These are phyloP conservation scores for Euphrasia confusa DNA, from an alignment of 257 asterid species.

Conservation along the genomic window DNA sequence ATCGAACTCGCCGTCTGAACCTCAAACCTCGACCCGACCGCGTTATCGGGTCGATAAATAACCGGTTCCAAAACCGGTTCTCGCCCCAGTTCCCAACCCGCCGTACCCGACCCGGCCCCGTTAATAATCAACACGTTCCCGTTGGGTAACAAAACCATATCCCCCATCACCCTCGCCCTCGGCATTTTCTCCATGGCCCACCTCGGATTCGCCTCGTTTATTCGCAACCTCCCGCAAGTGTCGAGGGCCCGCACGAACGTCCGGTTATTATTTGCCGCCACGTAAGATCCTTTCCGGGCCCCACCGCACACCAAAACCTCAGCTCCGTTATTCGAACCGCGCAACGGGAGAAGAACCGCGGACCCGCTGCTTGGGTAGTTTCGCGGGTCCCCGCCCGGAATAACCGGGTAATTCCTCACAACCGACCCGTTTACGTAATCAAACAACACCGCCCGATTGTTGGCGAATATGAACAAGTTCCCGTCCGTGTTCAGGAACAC, in stretches of 20 bases:
- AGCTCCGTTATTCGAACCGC: background rate
- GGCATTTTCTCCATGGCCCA: slow-evolving; percentile 56
- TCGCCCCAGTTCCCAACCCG: slow-evolving; percentile 43
- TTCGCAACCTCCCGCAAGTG: slow-evolving; percentile 42
- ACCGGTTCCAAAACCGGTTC: slow-evolving; percentile 36
- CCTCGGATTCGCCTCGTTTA: slow-evolving; percentile 34
- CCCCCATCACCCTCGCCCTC: slow-evolving; percentile 46
- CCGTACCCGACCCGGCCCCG: slow-evolving; percentile 42
- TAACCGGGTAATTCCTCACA: slow-evolving; percentile 29
- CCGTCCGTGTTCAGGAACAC: slow-evolving; percentile 48
- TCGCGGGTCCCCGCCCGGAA: slow-evolving; percentile 56
- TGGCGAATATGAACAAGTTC: slow-evolving; percentile 47
- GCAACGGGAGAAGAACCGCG: slow-evolving; percentile 51
- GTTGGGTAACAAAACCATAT: slow-evolving; percentile 43
- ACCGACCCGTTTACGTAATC: slow-evolving; percentile 25
- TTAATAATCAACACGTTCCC: slow-evolving; percentile 41
- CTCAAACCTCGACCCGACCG: slow-evolving; percentile 36
- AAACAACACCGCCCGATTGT: slow-evolving; percentile 42
- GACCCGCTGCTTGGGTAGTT: slow-evolving; percentile 62
- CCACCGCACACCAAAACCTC: slow-evolving; percentile 43
- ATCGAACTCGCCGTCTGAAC: slow-evolving; percentile 23
- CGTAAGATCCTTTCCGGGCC: slow-evolving; percentile 30
- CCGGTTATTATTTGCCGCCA: slow-evolving; percentile 20
- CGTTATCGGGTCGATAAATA: slow-evolving; percentile 30
- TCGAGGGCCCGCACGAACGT: slow-evolving; percentile 45